These are phyloP conservation scores for Taphrina deformans DNA, from an alignment of 1,139 yeast species.

Conservation along the genomic window DNA sequence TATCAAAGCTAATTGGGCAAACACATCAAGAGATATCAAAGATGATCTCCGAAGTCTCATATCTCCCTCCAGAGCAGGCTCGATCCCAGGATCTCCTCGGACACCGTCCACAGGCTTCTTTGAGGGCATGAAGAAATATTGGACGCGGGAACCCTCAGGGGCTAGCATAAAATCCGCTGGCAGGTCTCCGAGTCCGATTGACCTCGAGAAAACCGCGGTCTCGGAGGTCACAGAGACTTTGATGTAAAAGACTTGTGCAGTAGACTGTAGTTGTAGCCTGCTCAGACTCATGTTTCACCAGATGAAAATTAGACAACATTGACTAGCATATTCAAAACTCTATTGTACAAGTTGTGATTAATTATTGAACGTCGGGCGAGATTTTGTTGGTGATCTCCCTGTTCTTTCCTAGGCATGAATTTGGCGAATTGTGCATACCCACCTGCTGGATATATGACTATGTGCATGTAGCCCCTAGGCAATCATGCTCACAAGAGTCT, in stretches of 20 bases:
- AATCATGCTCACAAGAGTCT: too few relatives aligned
- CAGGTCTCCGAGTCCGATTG: constrained; percentile 30
- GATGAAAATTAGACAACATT: too few relatives aligned
- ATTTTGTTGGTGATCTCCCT: too few relatives aligned
- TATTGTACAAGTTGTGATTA: not conserved
- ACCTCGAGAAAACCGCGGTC: constrained; percentile 19
- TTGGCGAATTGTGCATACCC: too few relatives aligned
- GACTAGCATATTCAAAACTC: not conserved
- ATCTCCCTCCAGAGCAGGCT: constrained; percentile 17
- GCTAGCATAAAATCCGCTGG: not conserved
- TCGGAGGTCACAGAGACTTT: constrained; percentile 17
- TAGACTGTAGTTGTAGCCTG: not conserved
- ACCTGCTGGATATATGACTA: not conserved
- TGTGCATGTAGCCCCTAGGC: too few relatives aligned
- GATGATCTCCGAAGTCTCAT: constrained; percentile 29
- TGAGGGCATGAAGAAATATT: constrained; percentile 28
- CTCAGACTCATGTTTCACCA: not conserved
- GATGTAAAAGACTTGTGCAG: constrained; percentile 4
- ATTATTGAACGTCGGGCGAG: too few relatives aligned
- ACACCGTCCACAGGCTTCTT: constrained; percentile 23
- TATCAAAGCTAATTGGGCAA: constrained; percentile 33
- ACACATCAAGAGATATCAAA: constrained; percentile 33
- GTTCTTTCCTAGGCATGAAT: too few relatives aligned
- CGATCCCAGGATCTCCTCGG: constrained; percentile 27
- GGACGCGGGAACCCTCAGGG: constrained; percentile 26